Percentiles rank a stretch among this genome's conserved stretches.
phyloP scores from a whole-genome alignment of 1,139 yeast genomes.

The Saccharomyces hybrid region DNA sequence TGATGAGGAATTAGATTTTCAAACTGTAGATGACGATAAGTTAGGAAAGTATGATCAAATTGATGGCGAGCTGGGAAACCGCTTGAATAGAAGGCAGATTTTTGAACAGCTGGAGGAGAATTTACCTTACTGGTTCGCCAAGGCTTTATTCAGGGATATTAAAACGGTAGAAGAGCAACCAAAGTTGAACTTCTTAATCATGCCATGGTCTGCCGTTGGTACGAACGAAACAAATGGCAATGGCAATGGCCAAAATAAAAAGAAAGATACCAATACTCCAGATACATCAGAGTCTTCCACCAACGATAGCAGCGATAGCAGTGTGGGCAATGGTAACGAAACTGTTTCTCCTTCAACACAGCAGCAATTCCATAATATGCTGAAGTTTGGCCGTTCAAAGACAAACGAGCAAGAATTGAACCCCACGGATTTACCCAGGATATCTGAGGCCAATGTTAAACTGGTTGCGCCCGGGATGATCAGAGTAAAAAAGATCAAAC shows the following conservation, averaged over 20 bases:
- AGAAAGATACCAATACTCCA: background rate
- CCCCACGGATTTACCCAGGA: slow-evolving; percentile 37
- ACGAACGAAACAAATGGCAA: background rate
- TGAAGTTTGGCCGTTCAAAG: slow-evolving; percentile 32
- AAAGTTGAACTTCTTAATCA: slow-evolving; percentile 64
- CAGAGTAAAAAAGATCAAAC: slow-evolving; percentile 62
- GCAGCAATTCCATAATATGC: slow-evolving; percentile 16
- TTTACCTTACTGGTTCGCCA: slow-evolving; percentile 79
- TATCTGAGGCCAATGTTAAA: slow-evolving; percentile 46
- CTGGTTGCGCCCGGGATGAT: slow-evolving; percentile 76
- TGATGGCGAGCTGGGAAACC: slow-evolving; percentile 13
- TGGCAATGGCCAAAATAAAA: slow-evolving; percentile 11
- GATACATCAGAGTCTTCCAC: background rate
- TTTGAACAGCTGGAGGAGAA: slow-evolving; percentile 45
- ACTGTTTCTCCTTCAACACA: background rate
- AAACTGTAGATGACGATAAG: slow-evolving; percentile 9
- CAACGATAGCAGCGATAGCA: background rate
- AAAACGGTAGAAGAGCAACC: slow-evolving; percentile 53
- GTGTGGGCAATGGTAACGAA: background rate
- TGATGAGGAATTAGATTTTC: slow-evolving; percentile 8
- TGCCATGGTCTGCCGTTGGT: slow-evolving; percentile 27
- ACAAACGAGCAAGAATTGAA: slow-evolving; percentile 31
- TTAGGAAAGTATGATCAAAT: slow-evolving; percentile 11
- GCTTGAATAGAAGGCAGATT: slow-evolving; percentile 14
- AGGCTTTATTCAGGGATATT: slow-evolving; percentile 54